Base-by-base conservation (phyloP, 1,284 basidiomycete genomes). In the Apiotrichum laibachii region DNA sequence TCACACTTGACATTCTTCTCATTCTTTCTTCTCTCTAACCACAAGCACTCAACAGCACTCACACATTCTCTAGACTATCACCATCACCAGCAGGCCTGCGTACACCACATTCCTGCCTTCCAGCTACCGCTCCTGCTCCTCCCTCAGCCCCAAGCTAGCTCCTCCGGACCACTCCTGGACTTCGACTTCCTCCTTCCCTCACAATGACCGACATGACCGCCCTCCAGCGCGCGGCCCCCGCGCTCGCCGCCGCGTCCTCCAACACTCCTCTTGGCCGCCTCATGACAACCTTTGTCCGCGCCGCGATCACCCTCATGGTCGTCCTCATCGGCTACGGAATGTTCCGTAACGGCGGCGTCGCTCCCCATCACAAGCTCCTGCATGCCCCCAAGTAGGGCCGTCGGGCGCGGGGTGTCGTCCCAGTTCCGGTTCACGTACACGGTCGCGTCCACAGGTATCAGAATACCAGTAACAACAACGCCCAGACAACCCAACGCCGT, bases 321-420 rank as follows among this genome's bases (percentile, higher is more conserved):
- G 47, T 42, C 26, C 21, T 53, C 19, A 57, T 60, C 31, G 52
- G 55, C 16, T 35, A 53, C 42, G 51, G 48, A 12, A 50, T 60
- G 31, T 43, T 60, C 35, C 47, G 43, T 42, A 22, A 31, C 16
- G 59, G 58, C 50, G 58, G 59, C 22, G 35, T 60, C 19, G 59
- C 40, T 13, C 59, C 59, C 2, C 55, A 47, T 19, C 58, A 59
- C 35, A 22, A 43, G 11, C 45, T 55, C 43, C 26, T 31, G 31
- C 53, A 55, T 31, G 26, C 26, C 26, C 26, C 26, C 39, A n/a
- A 31, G 16, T 40, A 39, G 22, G 49, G 35, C 5, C n/a, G 34
- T 18, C n/a, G 49, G 49, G 49, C 49, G 49, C 49, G 49, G 21
- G 19, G 33, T 26, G 35, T 9, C 15, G 18, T n/a, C 19, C 21